These are phyloP conservation scores for Beauveria sp. DNA, from an alignment of 2,329 filamentous ascomycete genomes.

Conservation along the genomic window DNA sequence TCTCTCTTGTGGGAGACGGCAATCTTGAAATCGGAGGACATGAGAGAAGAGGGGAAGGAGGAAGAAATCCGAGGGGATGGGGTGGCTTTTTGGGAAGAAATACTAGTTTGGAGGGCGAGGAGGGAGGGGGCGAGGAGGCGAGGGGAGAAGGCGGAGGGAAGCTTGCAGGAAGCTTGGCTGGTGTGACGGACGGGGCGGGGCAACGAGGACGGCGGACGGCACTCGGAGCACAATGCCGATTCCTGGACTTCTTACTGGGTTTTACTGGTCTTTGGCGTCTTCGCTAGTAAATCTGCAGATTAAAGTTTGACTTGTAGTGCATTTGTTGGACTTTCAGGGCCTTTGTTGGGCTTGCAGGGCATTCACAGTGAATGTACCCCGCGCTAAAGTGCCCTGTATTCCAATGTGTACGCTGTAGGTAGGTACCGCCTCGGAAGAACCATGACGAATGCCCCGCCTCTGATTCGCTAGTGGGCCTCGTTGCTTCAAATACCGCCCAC, in stretches of 20 bases:
- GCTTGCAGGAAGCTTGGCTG: slow-evolving; percentile 6
- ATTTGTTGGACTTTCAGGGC: neutral
- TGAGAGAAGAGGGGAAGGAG: neutral
- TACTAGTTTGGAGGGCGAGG: slow-evolving; percentile 3
- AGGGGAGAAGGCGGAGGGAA: neutral
- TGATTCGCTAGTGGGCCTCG: neutral
- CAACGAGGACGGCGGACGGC: neutral
- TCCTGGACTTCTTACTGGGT: neutral
- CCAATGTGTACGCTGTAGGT: neutral
- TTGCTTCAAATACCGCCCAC: neutral
- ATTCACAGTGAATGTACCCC: neutral
- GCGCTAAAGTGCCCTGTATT: neutral
- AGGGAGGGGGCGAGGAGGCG: neutral
- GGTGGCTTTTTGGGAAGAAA: slow-evolving; percentile 8
- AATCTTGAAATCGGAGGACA: slow-evolving; percentile 13
- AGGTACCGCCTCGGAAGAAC: neutral
- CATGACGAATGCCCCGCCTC: neutral
- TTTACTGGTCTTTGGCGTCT: neutral
- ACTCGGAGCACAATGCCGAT: slow-evolving; percentile 1
- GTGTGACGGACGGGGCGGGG: neutral
- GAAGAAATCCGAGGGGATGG: neutral
- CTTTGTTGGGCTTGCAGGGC: neutral
- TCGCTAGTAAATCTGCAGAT: neutral
- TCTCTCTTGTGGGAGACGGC: slow-evolving; percentile 13
- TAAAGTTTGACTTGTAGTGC: no score